Evolutionary conservation across 192 early-diverging fungal species (phyloP).

Genomic region (Rhizophagus clarus): DNA sequence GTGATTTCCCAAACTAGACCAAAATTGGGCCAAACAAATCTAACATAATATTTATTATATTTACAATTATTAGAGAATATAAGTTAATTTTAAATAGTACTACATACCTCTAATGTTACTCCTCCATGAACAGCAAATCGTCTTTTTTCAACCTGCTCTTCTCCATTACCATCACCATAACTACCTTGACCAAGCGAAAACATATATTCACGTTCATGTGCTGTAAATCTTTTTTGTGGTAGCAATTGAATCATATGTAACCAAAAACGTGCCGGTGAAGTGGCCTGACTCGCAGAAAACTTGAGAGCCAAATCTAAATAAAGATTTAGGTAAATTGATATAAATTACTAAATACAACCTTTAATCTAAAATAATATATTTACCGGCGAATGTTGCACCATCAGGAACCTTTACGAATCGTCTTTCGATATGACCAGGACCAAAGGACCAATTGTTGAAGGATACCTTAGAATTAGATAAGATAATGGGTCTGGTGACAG

Average conservation of each 20-base stretch:
- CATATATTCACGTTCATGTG: constrained; percentile 58
- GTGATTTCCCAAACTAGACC: constrained; percentile 77
- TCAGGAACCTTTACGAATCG: constrained; percentile 80
- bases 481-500: constrained; percentile 77
- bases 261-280: constrained; percentile 66
- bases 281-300: constrained; percentile 39
- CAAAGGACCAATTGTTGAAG: constrained; percentile 64
- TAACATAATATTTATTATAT: constrained; percentile 1
- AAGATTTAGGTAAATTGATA: background rate
- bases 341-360: background rate
- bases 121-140: constrained; percentile 66
- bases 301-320: constrained; percentile 39
- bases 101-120: constrained; percentile 71
- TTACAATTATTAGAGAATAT: background rate
- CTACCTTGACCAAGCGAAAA: constrained; percentile 62
- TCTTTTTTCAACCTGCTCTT: constrained; percentile 56
- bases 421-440: constrained; percentile 78
- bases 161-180: constrained; percentile 59
- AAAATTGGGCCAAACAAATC: constrained; percentile 84
- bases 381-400: constrained; percentile 78
- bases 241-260: constrained; percentile 76
- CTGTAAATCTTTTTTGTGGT: constrained; percentile 66
- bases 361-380: background rate
- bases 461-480: constrained; percentile 49
- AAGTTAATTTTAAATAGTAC: background rate